phyloP scores from a whole-genome alignment of 2,329 filamentous ascomycete genomes.

The Tolypocladium inflatum region DNA sequence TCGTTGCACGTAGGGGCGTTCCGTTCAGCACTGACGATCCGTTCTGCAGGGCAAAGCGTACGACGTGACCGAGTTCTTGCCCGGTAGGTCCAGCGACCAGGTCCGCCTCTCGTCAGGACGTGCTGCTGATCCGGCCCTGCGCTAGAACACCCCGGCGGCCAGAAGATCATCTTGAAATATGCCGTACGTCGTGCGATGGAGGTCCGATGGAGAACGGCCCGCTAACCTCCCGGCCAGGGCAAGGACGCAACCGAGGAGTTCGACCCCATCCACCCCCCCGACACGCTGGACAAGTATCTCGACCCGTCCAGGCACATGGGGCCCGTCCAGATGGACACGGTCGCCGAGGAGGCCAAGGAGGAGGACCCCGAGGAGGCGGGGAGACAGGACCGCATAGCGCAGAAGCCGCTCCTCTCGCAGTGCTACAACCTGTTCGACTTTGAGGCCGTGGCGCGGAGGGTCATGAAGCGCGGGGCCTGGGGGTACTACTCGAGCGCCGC shows the following conservation, averaged over 20 bases:
- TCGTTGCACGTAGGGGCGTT: too few species aligned
- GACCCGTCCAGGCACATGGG: slow-evolving; percentile 80
- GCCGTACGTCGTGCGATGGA: slow-evolving; percentile 38
- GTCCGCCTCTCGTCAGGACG: not conserved
- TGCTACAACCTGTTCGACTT: slow-evolving; percentile 96
- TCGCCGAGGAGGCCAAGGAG: slow-evolving; percentile 61
- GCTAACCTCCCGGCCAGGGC: slow-evolving; percentile 34
- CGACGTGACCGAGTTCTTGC: slow-evolving; percentile 84
- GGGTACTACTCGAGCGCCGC: slow-evolving; percentile 95
- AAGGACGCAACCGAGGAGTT: slow-evolving; percentile 91
- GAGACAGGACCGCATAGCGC: slow-evolving; percentile 61
- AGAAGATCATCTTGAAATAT: slow-evolving; percentile 94
- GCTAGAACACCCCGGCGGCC: slow-evolving; percentile 75
- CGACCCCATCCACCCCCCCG: slow-evolving; percentile 79
- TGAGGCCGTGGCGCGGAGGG: slow-evolving; percentile 76
- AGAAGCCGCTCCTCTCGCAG: slow-evolving; percentile 73
- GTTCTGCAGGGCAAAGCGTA: slow-evolving; percentile 59
- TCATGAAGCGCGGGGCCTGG: slow-evolving; percentile 97
- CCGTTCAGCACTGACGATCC: not conserved
- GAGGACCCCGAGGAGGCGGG: slow-evolving; percentile 51
- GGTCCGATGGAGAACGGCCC: too few species aligned
- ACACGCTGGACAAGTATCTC: slow-evolving; percentile 80
- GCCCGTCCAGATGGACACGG: slow-evolving; percentile 79
- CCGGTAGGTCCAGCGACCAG: slow-evolving; percentile 36
- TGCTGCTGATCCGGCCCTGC: not conserved